Evolutionary conservation across 768 basidiomycete genomes (phyloP).

Genomic region (Suillus luteus): DNA sequence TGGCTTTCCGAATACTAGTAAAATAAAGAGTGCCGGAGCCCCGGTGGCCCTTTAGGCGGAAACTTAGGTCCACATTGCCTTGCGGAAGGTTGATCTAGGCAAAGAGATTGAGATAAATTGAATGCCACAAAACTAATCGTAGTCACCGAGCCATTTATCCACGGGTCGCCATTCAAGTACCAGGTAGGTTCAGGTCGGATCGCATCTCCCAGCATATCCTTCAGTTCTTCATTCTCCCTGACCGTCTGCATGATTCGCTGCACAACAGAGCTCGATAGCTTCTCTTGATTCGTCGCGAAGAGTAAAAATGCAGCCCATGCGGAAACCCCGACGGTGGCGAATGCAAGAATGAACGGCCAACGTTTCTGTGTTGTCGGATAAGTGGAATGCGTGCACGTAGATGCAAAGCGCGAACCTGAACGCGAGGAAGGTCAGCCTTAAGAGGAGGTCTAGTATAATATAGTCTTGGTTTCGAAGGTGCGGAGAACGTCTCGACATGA

Average conservation of each 20-base stretch:
- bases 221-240: constrained; percentile 51
- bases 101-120: constrained; percentile 4
- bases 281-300: constrained; percentile 76
- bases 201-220: constrained; percentile 61
- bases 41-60: constrained; percentile 72
- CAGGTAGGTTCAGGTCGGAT: constrained; percentile 36
- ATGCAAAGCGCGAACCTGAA: constrained; percentile 34
- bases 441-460: constrained; percentile 45
- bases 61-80: constrained; percentile 78
- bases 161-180: constrained; percentile 77
- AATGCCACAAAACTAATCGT: neutral
- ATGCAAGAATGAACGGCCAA: constrained; percentile 61
- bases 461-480: constrained; percentile 44
- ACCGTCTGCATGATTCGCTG: constrained; percentile 64
- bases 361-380: constrained; percentile 29
- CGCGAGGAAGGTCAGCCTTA: constrained; percentile 43
- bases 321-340: constrained; percentile 53
- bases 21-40: constrained; percentile 82
- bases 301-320: constrained; percentile 71
- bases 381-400: neutral
- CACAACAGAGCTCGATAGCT: constrained; percentile 73
- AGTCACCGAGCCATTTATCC: constrained; percentile 67
- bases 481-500: constrained; percentile 42
- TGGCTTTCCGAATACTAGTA: constrained; percentile 77
- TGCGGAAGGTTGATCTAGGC: constrained; percentile 69